Evolutionary conservation across 2,329 filamentous ascomycete genomes (phyloP).

Genomic region (Scopulariopsis brevicaulis): DNA sequence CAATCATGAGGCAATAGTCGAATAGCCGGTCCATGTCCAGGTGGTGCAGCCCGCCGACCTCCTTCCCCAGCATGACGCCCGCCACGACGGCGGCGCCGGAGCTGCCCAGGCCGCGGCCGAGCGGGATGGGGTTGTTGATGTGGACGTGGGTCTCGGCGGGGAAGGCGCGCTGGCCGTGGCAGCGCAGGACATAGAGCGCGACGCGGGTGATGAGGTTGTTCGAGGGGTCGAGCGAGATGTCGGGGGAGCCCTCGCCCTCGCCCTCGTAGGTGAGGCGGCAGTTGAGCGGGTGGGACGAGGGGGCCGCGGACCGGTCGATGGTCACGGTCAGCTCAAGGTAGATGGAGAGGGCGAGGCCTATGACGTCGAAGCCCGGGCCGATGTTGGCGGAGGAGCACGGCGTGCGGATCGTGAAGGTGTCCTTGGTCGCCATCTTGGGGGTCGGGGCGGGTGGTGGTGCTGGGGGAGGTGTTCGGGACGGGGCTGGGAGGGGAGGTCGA

Average conservation of each 20-base stretch:
- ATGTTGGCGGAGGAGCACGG: constrained; percentile 97
- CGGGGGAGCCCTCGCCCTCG: constrained; percentile 54
- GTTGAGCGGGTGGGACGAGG: constrained; percentile 56
- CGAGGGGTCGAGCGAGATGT: constrained; percentile 75
- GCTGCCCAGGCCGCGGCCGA: constrained; percentile 87
- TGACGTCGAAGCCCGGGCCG: constrained; percentile 94
- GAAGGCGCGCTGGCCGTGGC: constrained; percentile 77
- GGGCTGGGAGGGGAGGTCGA: neutral
- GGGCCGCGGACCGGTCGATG: constrained; percentile 45
- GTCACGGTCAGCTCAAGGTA: constrained; percentile 85
- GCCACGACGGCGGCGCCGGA: constrained; percentile 93
- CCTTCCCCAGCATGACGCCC: constrained; percentile 84
- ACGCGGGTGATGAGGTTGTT: constrained; percentile 89
- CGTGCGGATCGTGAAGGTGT: constrained; percentile 62
- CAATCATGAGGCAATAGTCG: constrained; percentile 96
- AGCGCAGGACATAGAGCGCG: constrained; percentile 87
- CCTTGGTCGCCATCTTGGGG: constrained; percentile 21
- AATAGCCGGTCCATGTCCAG: constrained; percentile 74
- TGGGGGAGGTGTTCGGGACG: neutral
- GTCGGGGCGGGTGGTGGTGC: neutral
- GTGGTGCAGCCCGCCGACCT: constrained; percentile 66
- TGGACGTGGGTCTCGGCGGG: constrained; percentile 81
- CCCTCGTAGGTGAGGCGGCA: constrained; percentile 89
- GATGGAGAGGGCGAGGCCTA: constrained; percentile 85
- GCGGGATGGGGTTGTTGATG: constrained; percentile 89